Base-by-base conservation (phyloP, 331 rosid genomes). In the Acacia concinna region DNA sequence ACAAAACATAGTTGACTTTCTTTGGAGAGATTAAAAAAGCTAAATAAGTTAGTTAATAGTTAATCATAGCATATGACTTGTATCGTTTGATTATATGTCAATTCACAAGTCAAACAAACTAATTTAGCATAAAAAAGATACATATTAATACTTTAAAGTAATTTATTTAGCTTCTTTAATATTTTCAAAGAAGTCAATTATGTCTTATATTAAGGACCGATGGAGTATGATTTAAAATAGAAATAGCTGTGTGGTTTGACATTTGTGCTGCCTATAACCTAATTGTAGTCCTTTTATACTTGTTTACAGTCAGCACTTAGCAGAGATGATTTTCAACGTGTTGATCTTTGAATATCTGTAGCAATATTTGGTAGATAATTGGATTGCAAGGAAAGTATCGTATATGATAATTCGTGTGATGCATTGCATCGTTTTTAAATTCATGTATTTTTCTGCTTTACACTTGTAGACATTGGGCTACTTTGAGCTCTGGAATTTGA, bases 331-430 rank as follows among this genome's bases (percentile, higher is more conserved):
- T 40, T 49, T 49, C 8, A 18, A 49, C 21, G 23, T 49, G 57
- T 49, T 49, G 57, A 3, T 20, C 23, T 49, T 49, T 49, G 23
- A 49, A 18, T 49, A 23, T 49, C 49, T 38, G 11, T 66, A 7
- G 59, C 32, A 17, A 46, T 71, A 18, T 21, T 8, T 28, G 59
- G 4, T 25, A 46, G 66, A 43, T 43, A 47, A 28, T 28, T 68
- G 70, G 21, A 59, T 59, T 73, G 66, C 37, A 32, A 47, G 69
- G 69, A 34, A 78, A 72, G 14, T 1, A n/a, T n/a, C n/a, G n/a
- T n/a, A 6, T 59, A 31, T 81, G 30, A 37, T 25, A 71, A 30
- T 30, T 47, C 25, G 18, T 49, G 12, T 20, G n/a, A 30, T 18
- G 9, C 3, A 0, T 63, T 68, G 63, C 81, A 73, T 71, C 51